Percentiles rank a stretch among this genome's conserved stretches.
phyloP scores from a whole-genome alignment of 768 basidiomycete species.

The Neoboletus subvelutipes region DNA sequence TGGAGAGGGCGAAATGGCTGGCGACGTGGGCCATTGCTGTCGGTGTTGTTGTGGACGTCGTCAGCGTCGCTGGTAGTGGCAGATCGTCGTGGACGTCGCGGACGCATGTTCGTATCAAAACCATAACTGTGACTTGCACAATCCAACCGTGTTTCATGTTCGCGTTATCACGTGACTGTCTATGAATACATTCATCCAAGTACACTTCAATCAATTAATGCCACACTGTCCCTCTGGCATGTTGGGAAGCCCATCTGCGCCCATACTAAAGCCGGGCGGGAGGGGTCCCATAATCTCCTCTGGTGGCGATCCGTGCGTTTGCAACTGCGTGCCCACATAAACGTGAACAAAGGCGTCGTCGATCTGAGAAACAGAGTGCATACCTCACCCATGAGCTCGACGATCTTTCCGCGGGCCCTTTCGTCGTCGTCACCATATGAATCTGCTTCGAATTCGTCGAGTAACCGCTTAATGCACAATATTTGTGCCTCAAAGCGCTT shows the following conservation, averaged over 20 bases:
- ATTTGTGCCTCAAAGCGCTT: conserved; percentile 66
- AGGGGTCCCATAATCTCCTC: conserved; percentile 80
- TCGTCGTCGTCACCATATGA: conserved; percentile 56
- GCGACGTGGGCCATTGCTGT: conserved; percentile 8
- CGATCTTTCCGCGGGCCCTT: conserved; percentile 45
- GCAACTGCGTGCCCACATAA: conserved; percentile 40
- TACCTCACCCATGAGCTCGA: conserved; percentile 78
- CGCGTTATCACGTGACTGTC: conserved; percentile 12
- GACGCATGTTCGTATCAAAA: conserved; percentile 21
- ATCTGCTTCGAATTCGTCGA: conserved; percentile 64
- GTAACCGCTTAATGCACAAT: conserved; percentile 52
- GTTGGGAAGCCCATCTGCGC: conserved; percentile 53
- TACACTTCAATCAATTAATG: conserved; percentile 6
- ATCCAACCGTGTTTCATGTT: conserved; percentile 3
- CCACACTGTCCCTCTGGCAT: conserved; percentile 36
- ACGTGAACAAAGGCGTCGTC: not conserved
- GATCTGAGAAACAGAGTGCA: not conserved
- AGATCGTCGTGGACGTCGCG: conserved; percentile 17
- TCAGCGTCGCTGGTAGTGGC: conserved; percentile 4
- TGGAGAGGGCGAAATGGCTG: conserved; percentile 24
- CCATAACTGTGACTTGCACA: conserved; percentile 3
- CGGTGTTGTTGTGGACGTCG: not conserved
- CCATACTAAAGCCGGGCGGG: conserved; percentile 64
- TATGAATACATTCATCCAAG: not conserved
- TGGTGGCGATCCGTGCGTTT: conserved; percentile 75